A percentile compares a stretch with the other conserved stretches of the same genome.
Conservation (phyloP, 225 moss, liverwort and hornwort species). For the Physcomitrellopsis africana region DNA sequence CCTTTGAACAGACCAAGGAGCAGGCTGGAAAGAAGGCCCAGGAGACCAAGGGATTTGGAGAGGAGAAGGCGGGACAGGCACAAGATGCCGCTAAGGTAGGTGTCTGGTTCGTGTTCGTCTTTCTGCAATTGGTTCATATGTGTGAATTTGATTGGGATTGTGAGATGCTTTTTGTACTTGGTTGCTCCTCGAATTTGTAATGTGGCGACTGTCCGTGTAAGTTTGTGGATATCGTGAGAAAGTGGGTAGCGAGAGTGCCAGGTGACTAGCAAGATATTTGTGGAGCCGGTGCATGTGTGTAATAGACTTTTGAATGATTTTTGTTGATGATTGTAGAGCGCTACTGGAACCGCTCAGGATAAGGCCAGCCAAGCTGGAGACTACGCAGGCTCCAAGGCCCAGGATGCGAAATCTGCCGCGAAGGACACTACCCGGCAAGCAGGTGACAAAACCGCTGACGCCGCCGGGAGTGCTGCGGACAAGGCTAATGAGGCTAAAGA, state of each 20-base stretch:
- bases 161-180: no score
- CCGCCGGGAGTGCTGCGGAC: slow-evolving; percentile 19
- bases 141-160: no score
- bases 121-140: no score
- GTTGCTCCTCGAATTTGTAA: no score
- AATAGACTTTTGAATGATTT: no score
- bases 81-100: slow-evolving; percentile 41
- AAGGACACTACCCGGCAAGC: slow-evolving; percentile 27
- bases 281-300: no score
- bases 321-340: slow-evolving; percentile 7
- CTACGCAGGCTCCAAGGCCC: slow-evolving; percentile 17
- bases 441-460: slow-evolving; percentile 14
- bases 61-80: slow-evolving; percentile 52
- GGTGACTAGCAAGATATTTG: no score
- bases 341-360: slow-evolving; percentile 34
- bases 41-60: slow-evolving; percentile 42
- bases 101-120: no score
- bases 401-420: slow-evolving; percentile 14
- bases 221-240: no score
- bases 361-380: slow-evolving; percentile 26
- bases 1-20: slow-evolving; percentile 40
- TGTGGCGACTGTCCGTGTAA: no score
- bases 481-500: slow-evolving; percentile 27
- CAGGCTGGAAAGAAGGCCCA: slow-evolving; percentile 40
- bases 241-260: no score